Percentiles rank a stretch among this genome's conserved stretches.
These are phyloP conservation scores for Marsdenia floribunda DNA, from an alignment of 257 asterid species.

Conservation along the genomic window DNA sequence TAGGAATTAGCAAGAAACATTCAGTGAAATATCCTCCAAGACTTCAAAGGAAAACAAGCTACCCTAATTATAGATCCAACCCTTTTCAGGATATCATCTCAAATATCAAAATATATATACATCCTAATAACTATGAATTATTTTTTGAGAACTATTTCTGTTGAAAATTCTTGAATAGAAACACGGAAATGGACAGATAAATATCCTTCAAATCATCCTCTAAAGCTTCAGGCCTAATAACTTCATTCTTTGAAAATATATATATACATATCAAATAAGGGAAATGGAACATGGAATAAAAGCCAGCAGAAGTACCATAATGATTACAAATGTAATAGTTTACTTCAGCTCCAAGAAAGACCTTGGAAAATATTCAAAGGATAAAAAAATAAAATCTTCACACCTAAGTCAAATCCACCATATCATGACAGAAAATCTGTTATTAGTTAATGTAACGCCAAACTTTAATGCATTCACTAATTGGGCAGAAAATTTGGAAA, in stretches of 20 bases:
- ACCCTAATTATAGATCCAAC: background rate
- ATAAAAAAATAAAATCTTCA: background rate
- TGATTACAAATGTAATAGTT: too few relatives aligned
- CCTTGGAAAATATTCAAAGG: background rate
- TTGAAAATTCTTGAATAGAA: background rate
- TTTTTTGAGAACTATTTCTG: background rate
- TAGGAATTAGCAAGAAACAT: background rate
- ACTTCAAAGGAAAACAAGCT: background rate
- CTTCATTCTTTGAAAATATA: too few relatives aligned
- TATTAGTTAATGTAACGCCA: too few relatives aligned
- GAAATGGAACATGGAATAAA: background rate
- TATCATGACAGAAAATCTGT: background rate
- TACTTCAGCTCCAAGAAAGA: background rate
- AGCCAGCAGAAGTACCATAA: background rate
- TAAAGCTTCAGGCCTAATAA: background rate
- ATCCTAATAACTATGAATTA: background rate
- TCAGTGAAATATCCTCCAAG: background rate
- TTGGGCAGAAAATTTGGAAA: background rate
- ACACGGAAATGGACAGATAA: background rate
- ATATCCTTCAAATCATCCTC: background rate
- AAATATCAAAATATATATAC: background rate
- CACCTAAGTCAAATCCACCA: background rate
- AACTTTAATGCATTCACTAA: background rate
- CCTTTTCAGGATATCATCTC: background rate
- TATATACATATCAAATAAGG: background rate